Conservation (phyloP, 2,329 filamentous ascomycete species). For the Phaeosphaeria sp. region DNA sequence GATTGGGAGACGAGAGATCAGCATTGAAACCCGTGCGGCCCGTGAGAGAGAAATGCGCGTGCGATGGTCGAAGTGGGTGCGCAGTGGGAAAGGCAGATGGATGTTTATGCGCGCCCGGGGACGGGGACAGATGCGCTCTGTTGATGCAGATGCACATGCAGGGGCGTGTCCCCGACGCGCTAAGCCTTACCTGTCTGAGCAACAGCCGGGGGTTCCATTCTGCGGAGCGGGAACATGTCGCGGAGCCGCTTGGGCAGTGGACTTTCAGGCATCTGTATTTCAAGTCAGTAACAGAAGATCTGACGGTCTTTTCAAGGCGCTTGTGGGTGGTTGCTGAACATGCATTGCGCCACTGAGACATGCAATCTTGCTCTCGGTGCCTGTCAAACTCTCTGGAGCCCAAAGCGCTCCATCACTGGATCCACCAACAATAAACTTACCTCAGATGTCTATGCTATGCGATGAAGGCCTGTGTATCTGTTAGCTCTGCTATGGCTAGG, state of each 20-base stretch:
- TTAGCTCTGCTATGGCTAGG: neutral
- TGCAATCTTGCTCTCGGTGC: neutral
- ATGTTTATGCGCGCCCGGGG: slow-evolving; percentile 28
- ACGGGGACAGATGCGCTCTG: slow-evolving; percentile 18
- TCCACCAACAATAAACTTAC: neutral
- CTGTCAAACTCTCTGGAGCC: neutral
- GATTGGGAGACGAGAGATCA: slow-evolving; percentile 11
- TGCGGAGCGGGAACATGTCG: slow-evolving; percentile 2
- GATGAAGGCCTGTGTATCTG: neutral
- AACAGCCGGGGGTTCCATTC: slow-evolving; percentile 8
- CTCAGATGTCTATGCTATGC: neutral
- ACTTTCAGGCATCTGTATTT: neutral
- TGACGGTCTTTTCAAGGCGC: slow-evolving; percentile 4
- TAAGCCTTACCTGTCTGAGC: slow-evolving; percentile 20
- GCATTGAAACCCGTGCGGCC: slow-evolving; percentile 23
- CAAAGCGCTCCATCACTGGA: neutral
- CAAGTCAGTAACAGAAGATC: neutral
- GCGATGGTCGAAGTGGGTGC: slow-evolving; percentile 13
- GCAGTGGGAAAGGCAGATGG: slow-evolving; percentile 6
- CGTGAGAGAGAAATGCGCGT: slow-evolving; percentile 2
- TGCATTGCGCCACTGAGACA: neutral
- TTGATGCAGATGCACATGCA: slow-evolving; percentile 16
- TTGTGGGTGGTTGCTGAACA: slow-evolving; percentile 1
- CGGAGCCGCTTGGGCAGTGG: slow-evolving; percentile 1
- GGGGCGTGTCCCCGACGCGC: slow-evolving; percentile 13